Base-by-base conservation (phyloP, 768 basidiomycete genomes). In the Termitomyces sp. region DNA sequence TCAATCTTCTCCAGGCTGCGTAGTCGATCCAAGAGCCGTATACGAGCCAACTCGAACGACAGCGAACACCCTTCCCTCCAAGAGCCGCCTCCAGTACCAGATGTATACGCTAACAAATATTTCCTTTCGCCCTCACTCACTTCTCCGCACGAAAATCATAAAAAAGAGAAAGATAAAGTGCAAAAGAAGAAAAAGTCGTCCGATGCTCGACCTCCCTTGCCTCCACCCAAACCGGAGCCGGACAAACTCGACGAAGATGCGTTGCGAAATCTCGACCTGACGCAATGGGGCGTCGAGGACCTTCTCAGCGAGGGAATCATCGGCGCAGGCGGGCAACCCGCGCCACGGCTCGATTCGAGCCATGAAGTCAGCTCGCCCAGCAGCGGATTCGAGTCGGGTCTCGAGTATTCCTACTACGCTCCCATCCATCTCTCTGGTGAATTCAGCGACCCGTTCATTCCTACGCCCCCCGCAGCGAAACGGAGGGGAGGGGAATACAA, bases 221-320 rank as follows among this genome's bases (percentile, higher is more conserved):
- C 44, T 33, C 48, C 67, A 63, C 33, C 67, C 65, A 30, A 73
- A 73, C n/a, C 22, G 3, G 43, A 68, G 68, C 44, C 73, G 71
- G 44, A 50, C 42, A 24, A 34, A n/a, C 39, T 37, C 26, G 57
- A 58, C 20, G 26, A 53, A 14, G 39, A 39, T 12, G 52, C 26
- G 3, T 22, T 58, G 26, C 51, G 32, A 3, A 47, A 58, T 9
- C 32, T 58, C 5, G 53, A 58, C 37, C 43, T 58, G 5, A 27
- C 24, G 1, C 34, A 53, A 37, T 58, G 51, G 50, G 18, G 52
- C 3, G 39, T 53, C 7, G 37, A 47, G 14, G 52, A 58, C 1
- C 52, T 58, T 4, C 48, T 58, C 3, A 37, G 36, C 82, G 87
- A 90, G 39, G 95, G 89, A 6, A 93, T 97, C 66, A 75, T 96